These are phyloP conservation scores for Lipomyces yamadae DNA, from an alignment of 805 yeast genomes.

Conservation along the genomic window DNA sequence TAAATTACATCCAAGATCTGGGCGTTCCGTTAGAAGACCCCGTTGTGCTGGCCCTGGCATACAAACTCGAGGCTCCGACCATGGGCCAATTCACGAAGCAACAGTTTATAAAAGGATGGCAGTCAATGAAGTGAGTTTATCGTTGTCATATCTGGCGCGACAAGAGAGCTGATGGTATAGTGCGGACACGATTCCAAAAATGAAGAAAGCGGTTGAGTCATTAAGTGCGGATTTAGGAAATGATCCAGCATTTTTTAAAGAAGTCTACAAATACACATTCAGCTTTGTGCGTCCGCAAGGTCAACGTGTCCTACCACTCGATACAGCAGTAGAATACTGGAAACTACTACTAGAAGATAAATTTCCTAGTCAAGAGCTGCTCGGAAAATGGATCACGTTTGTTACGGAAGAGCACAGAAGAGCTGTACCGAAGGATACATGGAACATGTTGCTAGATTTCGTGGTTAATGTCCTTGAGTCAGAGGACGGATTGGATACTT, in stretches of 20 bases:
- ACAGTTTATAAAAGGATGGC: slow-evolving; percentile 66
- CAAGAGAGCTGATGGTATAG: slow-evolving; percentile 3
- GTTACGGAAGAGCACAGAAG: slow-evolving; percentile 52
- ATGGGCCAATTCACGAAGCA: slow-evolving; percentile 63
- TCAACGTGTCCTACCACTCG: slow-evolving; percentile 60
- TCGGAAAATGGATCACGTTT: slow-evolving; percentile 61
- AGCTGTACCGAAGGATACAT: slow-evolving; percentile 70
- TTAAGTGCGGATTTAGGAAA: slow-evolving; percentile 46
- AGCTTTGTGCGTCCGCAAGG: slow-evolving; percentile 65
- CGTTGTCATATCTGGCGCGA: neutral
- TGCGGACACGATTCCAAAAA: slow-evolving; percentile 49
- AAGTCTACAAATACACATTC: slow-evolving; percentile 74
- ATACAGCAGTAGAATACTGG: slow-evolving; percentile 80
- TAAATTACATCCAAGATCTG: slow-evolving; percentile 67
- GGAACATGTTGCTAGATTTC: slow-evolving; percentile 83
- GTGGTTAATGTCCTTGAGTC: slow-evolving; percentile 53
- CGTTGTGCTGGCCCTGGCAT: slow-evolving; percentile 70
- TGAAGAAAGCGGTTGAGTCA: slow-evolving; percentile 52
- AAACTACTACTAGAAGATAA: slow-evolving; percentile 59
- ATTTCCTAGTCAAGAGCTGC: slow-evolving; percentile 33
- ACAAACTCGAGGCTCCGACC: slow-evolving; percentile 65
- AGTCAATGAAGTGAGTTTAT: slow-evolving; percentile 40
- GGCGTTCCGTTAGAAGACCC: slow-evolving; percentile 76
- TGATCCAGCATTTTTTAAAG: slow-evolving; percentile 54
- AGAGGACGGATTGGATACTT: slow-evolving; percentile 57